Conservation (phyloP, 2,329 filamentous ascomycete species). For the Emmonsia crescens region DNA sequence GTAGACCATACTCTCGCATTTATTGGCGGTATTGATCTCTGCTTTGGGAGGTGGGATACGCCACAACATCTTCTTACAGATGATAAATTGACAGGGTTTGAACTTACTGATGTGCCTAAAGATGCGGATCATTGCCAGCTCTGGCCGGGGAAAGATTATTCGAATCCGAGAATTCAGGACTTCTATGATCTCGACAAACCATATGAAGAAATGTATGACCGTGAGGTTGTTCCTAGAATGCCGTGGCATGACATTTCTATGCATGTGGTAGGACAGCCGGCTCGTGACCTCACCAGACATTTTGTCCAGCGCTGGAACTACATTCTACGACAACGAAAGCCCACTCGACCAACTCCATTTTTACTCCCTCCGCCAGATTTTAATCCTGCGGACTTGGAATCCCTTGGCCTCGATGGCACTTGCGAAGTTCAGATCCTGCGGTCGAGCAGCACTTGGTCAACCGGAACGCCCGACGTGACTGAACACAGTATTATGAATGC, state of each 20-base stretch:
- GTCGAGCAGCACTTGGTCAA: conserved; percentile 62
- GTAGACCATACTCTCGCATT: conserved; percentile 91
- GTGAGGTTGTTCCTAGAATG: conserved; percentile 88
- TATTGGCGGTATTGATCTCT: conserved; percentile 87
- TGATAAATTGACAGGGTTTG: conserved; percentile 71
- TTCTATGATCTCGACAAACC: conserved; percentile 85
- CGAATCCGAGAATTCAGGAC: conserved; percentile 94
- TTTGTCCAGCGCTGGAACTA: conserved; percentile 96
- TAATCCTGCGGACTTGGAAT: conserved; percentile 71
- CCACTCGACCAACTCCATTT: conserved; percentile 86
- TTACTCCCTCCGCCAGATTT: conserved; percentile 89
- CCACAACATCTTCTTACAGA: conserved; percentile 78
- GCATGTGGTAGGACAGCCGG: conserved; percentile 74
- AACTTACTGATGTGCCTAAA: conserved; percentile 53
- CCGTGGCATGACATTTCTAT: conserved; percentile 96
- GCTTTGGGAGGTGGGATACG: conserved; percentile 89
- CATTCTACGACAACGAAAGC: conserved; percentile 80
- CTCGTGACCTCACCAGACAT: conserved; percentile 92
- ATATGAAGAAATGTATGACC: conserved; percentile 89
- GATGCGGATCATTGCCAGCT: conserved; percentile 87
- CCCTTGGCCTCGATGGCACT: conserved; percentile 78
- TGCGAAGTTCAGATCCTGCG: conserved; percentile 94
- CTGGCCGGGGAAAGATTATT: conserved; percentile 95
- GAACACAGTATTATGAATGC: conserved; percentile 82
- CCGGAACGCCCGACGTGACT: conserved; percentile 42